A percentile compares a stretch with the other conserved stretches of the same genome.
phyloP scores from a whole-genome alignment of 2,329 filamentous ascomycete genomes.

The Arthrobotrys musiformis region DNA sequence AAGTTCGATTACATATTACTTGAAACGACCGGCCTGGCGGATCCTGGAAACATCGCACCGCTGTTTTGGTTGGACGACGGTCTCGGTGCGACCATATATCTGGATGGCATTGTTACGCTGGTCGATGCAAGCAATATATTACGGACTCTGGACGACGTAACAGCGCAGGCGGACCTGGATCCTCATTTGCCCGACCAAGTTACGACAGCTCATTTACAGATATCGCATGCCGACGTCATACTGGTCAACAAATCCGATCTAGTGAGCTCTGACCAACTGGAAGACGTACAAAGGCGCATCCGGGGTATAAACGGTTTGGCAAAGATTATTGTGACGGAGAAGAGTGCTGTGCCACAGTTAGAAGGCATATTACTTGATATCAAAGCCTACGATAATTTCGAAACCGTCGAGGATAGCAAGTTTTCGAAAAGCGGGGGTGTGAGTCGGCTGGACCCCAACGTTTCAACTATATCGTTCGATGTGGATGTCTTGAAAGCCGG shows the following conservation, averaged over 20 bases:
- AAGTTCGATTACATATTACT: conserved; percentile 97
- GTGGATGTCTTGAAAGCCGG: conserved; percentile 70
- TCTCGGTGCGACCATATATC: conserved; percentile 91
- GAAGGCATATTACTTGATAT: conserved; percentile 89
- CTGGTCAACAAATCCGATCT: conserved; percentile 94
- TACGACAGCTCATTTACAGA: conserved; percentile 93
- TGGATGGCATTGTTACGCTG: conserved; percentile 95
- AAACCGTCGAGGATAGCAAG: conserved; percentile 63
- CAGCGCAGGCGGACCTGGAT: conserved; percentile 63
- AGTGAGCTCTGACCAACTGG: conserved; percentile 75
- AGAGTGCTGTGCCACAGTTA: conserved; percentile 80
- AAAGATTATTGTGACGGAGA: conserved; percentile 81
- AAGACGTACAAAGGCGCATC: conserved; percentile 76
- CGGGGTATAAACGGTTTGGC: conserved; percentile 89
- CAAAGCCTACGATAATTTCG: conserved; percentile 88
- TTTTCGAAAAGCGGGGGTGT: conserved; percentile 75
- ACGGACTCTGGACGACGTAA: conserved; percentile 77
- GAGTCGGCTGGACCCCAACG: conserved; percentile 88
- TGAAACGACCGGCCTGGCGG: conserved; percentile 93
- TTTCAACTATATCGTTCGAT: conserved; percentile 81
- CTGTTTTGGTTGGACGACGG: conserved; percentile 98
- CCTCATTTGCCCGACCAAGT: conserved; percentile 67
- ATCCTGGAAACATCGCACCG: conserved; percentile 93
- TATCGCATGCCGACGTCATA: conserved; percentile 94
- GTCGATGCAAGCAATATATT: conserved; percentile 95